Evolutionary conservation across 2,329 filamentous ascomycete genomes (phyloP).

Genomic region (Xylaria arbuscula): DNA sequence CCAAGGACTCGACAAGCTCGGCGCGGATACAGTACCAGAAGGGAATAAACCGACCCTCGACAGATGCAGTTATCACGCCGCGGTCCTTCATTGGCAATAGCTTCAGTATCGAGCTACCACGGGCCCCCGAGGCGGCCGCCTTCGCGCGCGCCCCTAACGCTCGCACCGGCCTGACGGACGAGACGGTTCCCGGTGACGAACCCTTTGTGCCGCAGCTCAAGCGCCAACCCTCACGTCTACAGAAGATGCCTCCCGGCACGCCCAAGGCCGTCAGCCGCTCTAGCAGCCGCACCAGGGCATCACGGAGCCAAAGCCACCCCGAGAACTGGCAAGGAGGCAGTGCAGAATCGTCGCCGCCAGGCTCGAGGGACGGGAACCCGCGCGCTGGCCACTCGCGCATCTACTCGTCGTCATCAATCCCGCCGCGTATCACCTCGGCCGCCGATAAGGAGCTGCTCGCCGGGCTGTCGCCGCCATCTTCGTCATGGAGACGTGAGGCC

Average conservation of each 20-base stretch:
- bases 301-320: conserved; percentile 60
- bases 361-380: conserved; percentile 43
- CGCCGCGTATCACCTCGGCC: conserved; percentile 56
- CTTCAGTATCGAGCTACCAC: conserved; percentile 57
- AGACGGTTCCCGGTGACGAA: conserved; percentile 68
- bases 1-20: conserved; percentile 53
- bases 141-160: conserved; percentile 71
- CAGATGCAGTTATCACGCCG: conserved; percentile 47
- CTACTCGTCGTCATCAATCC: conserved; percentile 58
- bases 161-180: conserved; percentile 71
- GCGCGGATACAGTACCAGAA: conserved; percentile 64
- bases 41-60: conserved; percentile 49
- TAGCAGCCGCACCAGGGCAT: conserved; percentile 55
- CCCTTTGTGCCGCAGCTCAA: conserved; percentile 67
- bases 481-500: conserved; percentile 57
- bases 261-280: conserved; percentile 41
- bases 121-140: conserved; percentile 60
- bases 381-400: conserved; percentile 53
- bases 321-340: conserved; percentile 54
- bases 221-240: conserved; percentile 64
- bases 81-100: conserved; percentile 53
- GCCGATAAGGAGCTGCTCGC: conserved; percentile 58
- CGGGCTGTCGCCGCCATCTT: conserved; percentile 61
- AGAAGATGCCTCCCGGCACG: conserved; percentile 58
- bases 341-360: conserved; percentile 50